Evolutionary conservation across 192 early-diverging fungal genomes (phyloP), one percentile per base, ranked within the genome.

Genomic region (Umbelopsis sp.): DNA sequence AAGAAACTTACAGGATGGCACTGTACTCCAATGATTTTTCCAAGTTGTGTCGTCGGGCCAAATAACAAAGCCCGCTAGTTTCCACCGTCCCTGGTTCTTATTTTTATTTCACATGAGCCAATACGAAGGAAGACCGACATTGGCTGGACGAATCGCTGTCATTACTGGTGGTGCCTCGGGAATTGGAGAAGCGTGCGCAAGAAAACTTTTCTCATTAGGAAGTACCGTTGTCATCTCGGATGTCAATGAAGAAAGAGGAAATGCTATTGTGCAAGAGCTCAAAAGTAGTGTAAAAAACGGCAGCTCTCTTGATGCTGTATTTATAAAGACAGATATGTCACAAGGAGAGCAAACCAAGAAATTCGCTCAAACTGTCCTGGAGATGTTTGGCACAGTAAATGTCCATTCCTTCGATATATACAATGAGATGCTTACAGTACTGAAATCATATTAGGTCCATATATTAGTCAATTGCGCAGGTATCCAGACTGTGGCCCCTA

Each of bases 131-230:
- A 21, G 47, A n/a, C 20, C 47, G 20, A 17, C 47, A 16, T 49
- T 62, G 16, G 29, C 56, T 20, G 66, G 66, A 20, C n/a, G 66
- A 38, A 47, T 45, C 16, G 36, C 66, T 44, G 43, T 67, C 2
- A 41, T 67, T 6, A 67, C 66, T 26, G 66, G 66, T 8, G 66
- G 29, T 17, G 66, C 66, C 3, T 67, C 66, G 6, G 66, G 66
- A 11, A 67, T 67, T 29, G 66, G 66, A 8, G 66, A 67, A 43
- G 66, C 66, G 1, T 67, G 66, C 38, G 66, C 66, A 24, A 44
- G 66, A 67, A 24, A 25, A 11, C 41, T 67, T 2, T 67, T 67
- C 45, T 21, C 66, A 20, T 31, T 67, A 9, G 66, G 66, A 29
- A 24, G 14, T 5, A 44, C 38, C 1, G 43, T 67, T 2, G 66